phyloP scores from a whole-genome alignment of 805 yeast genomes.

The Ogataea allantospora region DNA sequence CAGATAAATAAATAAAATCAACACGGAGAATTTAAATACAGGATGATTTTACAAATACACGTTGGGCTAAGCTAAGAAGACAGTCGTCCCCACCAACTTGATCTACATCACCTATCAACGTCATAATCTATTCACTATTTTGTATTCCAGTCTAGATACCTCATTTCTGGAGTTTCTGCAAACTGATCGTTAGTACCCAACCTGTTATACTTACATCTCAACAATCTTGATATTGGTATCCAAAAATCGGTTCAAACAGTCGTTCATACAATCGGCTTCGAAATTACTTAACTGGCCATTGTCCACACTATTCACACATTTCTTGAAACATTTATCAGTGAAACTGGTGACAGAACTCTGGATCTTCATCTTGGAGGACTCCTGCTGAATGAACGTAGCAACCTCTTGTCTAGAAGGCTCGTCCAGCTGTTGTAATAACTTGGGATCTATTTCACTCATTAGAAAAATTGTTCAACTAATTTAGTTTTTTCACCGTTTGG shows the following conservation, averaged over 20 bases:
- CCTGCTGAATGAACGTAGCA: constrained; percentile 71
- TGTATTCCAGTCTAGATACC: too few species aligned
- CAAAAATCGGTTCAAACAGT: constrained; percentile 82
- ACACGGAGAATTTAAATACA: background rate
- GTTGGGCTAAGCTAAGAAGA: background rate
- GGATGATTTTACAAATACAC: too few species aligned
- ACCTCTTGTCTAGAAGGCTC: constrained; percentile 73
- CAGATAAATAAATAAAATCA: constrained; percentile 1
- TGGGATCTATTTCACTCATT: constrained; percentile 31
- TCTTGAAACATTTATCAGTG: constrained; percentile 88
- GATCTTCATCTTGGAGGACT: constrained; percentile 82
- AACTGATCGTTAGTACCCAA: constrained; percentile 17
- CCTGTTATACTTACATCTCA: constrained; percentile 37
- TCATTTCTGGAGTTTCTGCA: constrained; percentile 21
- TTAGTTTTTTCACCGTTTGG: constrained; percentile 3
- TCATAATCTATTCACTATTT: too few species aligned
- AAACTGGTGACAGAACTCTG: constrained; percentile 83
- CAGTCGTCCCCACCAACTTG: too few species aligned
- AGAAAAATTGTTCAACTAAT: constrained; percentile 1
- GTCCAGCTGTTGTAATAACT: constrained; percentile 43
- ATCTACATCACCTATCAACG: background rate
- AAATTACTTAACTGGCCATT: constrained; percentile 47
- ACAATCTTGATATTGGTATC: constrained; percentile 88
- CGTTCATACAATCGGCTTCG: constrained; percentile 73
- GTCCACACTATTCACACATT: constrained; percentile 59